Evolutionary conservation across 768 basidiomycete species (phyloP).

Genomic region (Panaeolus papilionaceus): DNA sequence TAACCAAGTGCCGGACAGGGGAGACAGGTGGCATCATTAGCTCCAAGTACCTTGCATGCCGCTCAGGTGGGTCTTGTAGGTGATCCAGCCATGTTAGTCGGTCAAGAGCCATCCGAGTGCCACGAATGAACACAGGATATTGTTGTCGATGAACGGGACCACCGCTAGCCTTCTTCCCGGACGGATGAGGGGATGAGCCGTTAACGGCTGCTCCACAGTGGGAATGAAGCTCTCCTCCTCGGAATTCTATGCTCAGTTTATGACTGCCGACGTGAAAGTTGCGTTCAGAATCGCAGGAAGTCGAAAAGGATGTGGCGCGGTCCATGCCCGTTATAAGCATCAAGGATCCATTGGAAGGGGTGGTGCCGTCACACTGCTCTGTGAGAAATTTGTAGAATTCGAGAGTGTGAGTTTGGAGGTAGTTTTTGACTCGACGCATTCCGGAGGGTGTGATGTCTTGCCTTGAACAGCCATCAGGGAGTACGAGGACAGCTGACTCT

Average conservation of each 20-base stretch:
- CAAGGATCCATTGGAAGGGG: conserved; percentile 1
- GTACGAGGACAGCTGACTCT: conserved; percentile 2
- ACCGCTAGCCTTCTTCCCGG: background rate
- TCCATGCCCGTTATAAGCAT: conserved; percentile 7
- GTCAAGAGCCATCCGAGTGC: conserved; percentile 5
- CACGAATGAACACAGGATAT: background rate
- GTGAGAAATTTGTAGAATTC: conserved; percentile 13
- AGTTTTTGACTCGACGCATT: background rate
- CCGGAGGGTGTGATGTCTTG: conserved; percentile 2
- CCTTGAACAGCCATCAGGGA: conserved; percentile 9
- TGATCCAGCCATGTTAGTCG: conserved; percentile 7
- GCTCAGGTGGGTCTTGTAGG: conserved; percentile 8
- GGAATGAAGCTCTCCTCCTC: conserved; percentile 6
- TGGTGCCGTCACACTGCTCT: conserved; percentile 4
- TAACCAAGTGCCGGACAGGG: conserved; percentile 4
- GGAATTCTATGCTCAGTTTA: conserved; percentile 6
- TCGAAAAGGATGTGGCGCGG: background rate
- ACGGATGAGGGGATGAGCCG: background rate
- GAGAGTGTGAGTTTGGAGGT: conserved; percentile 3
- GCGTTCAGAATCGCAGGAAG: conserved; percentile 4
- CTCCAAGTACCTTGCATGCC: conserved; percentile 4
- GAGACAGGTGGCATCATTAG: conserved; percentile 3
- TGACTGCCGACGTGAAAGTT: conserved; percentile 11
- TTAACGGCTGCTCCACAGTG: background rate
- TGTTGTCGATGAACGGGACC: background rate